phyloP scores from a whole-genome alignment of 768 basidiomycete genomes.

The Amanita rimosa region DNA sequence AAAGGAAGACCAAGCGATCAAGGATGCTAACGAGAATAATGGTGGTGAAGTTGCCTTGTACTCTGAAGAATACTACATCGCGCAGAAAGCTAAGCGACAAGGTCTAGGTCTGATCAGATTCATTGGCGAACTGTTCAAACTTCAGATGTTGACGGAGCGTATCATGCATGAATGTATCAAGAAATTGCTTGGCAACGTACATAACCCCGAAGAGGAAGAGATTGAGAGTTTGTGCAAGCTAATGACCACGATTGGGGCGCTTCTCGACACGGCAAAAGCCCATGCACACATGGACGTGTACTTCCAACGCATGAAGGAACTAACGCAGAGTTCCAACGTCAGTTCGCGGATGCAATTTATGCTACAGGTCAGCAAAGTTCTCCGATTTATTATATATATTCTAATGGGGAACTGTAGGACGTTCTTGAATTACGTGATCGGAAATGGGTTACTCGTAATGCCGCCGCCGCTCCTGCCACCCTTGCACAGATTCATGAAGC shows the following conservation, averaged over 20 bases:
- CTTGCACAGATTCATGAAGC: slow-evolving; percentile 83
- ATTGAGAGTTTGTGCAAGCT: slow-evolving; percentile 95
- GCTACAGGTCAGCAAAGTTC: slow-evolving; percentile 60
- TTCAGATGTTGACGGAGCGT: slow-evolving; percentile 96
- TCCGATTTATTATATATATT: slow-evolving; percentile 1
- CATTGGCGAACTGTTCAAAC: slow-evolving; percentile 96
- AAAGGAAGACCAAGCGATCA: slow-evolving; percentile 72
- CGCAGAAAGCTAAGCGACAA: slow-evolving; percentile 94
- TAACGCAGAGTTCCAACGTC: slow-evolving; percentile 64
- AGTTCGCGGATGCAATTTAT: slow-evolving; percentile 89
- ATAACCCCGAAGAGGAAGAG: slow-evolving; percentile 95
- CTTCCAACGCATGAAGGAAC: slow-evolving; percentile 82
- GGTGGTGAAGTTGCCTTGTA: slow-evolving; percentile 68
- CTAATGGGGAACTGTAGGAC: slow-evolving; percentile 42
- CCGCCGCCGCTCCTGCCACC: slow-evolving; percentile 71
- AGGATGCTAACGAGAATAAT: slow-evolving; percentile 53
- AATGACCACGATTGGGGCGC: slow-evolving; percentile 75
- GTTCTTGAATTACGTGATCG: slow-evolving; percentile 79
- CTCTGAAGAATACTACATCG: slow-evolving; percentile 93
- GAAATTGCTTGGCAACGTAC: slow-evolving; percentile 87
- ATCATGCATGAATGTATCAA: slow-evolving; percentile 99
- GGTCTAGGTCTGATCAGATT: slow-evolving; percentile 96
- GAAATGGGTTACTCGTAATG: slow-evolving; percentile 69
- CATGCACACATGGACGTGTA: slow-evolving; percentile 86
- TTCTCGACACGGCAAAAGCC: slow-evolving; percentile 74